Evolutionary conservation across 2,329 filamentous ascomycete genomes (phyloP), one percentile per base, ranked within the genome.

Genomic region (Tolypocladium guangdongense): DNA sequence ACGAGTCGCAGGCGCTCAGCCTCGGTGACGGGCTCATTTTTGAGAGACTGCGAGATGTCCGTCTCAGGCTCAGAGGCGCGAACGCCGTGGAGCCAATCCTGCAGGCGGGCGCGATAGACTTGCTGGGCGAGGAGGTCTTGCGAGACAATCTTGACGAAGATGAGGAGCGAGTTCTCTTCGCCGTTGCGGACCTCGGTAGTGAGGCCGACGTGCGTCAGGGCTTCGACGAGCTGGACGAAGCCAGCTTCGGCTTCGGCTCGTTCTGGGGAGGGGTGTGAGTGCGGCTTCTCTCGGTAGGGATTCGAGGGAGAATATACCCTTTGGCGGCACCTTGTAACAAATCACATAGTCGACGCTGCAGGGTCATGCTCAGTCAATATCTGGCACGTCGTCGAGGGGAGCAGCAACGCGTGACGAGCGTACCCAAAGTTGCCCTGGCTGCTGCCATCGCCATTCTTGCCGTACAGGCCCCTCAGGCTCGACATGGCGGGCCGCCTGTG

Each of bases 61-160:
- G 83, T 85, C 53, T 83, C 80, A 0, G 92, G 92, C 37, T 90
- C 84, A 22, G 82, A 80, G 50, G 87, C 80, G 57, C 90, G 85
- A 52, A 96, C 86, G 51, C 91, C 90, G 66, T 93, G 87, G 36
- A 97, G 82, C 90, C 91, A 99, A 71, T 97, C 93, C 66, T 90
- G 88, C 20, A 96, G 84, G 58, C 93, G 83, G 53, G 88, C 88
- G 59, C 90, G 83, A 69, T 96, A 95, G 50, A 96, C 81, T 63
- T 95, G 88, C 58, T 84, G 83, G 55, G 81, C 81, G 55, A 99
- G 77, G 58, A 90, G 82, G 61, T 83, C 77, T 57, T 86, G 78
- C 24, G 89, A 90, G 37, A 86, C 84, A 43, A 95, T 82, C 64
- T 86, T 87, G 64, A 91, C 79, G 66, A 96, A 96, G 60, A 97